Conservation (phyloP, 202 grass and related monocot genomes). For the Elaeis oleifera region DNA sequence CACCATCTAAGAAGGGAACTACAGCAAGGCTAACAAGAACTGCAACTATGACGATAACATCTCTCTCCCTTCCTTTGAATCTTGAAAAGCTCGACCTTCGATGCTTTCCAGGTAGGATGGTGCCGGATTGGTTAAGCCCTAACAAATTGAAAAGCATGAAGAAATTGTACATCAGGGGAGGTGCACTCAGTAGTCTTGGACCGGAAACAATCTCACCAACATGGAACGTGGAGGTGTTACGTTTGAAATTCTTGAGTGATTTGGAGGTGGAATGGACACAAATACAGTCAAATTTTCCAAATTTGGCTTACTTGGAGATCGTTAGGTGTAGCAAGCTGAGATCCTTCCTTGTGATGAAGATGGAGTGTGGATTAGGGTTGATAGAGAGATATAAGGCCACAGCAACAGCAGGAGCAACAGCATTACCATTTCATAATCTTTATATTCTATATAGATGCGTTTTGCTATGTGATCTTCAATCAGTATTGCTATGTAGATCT, state of each 20-base stretch:
- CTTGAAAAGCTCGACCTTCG: slow-evolving; percentile 52
- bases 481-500: too few species aligned
- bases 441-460: too few species aligned
- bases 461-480: too few species aligned
- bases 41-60: slow-evolving; percentile 14
- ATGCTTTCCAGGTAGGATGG: slow-evolving; percentile 38
- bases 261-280: slow-evolving; percentile 34
- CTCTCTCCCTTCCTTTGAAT: slow-evolving; percentile 27
- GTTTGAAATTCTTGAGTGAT: slow-evolving; percentile 50
- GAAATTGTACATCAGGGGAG: slow-evolving; percentile 57
- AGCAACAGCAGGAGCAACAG: too few species aligned
- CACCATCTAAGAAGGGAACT: slow-evolving; percentile 24
- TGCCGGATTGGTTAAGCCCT: slow-evolving; percentile 29
- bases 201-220: neutral
- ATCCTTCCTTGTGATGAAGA: slow-evolving; percentile 35
- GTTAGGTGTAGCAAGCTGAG: slow-evolving; percentile 24
- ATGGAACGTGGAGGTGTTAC: slow-evolving; percentile 37
- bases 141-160: slow-evolving; percentile 27
- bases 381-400: too few species aligned
- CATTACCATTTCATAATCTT: too few species aligned
- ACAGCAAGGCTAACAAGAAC: slow-evolving; percentile 1
- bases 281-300: slow-evolving; percentile 25
- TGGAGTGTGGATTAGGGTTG: slow-evolving; percentile 32
- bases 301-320: slow-evolving; percentile 31
- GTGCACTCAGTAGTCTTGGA: slow-evolving; percentile 32